Percentiles rank a stretch among this genome's conserved stretches.
phyloP scores from a whole-genome alignment of 495 filamentous ascomycete genomes.

The Podospora tetraspora region DNA sequence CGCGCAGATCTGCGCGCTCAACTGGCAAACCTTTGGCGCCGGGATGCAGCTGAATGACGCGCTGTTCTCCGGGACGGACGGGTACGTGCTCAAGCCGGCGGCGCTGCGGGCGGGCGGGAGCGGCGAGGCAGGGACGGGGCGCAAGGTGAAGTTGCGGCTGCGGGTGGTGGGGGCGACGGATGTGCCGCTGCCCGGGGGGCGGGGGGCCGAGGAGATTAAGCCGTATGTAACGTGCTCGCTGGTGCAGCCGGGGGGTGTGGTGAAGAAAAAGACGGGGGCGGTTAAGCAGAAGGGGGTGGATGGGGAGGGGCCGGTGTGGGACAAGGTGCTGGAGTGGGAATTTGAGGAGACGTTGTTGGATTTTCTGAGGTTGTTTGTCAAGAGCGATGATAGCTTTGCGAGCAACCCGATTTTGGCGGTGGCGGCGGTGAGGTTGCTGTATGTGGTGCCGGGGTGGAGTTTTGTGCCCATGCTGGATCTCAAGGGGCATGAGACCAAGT shows the following conservation, averaged over 20 bases:
- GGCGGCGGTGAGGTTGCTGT: constrained; percentile 42
- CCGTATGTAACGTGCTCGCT: constrained; percentile 53
- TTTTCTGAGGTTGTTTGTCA: constrained; percentile 49
- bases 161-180: constrained; percentile 48
- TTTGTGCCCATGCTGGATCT: constrained; percentile 52
- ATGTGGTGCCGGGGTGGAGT: constrained; percentile 45
- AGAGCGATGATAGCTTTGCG: constrained; percentile 48
- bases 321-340: constrained; percentile 50
- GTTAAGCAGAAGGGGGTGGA: neutral
- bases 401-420: constrained; percentile 47
- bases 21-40: constrained; percentile 53
- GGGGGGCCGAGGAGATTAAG: constrained; percentile 36
- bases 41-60: constrained; percentile 54
- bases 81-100: constrained; percentile 51
- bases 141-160: constrained; percentile 35
- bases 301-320: constrained; percentile 44
- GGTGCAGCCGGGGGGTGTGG: constrained; percentile 33
- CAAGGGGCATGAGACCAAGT: constrained; percentile 46
- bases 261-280: constrained; percentile 45
- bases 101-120: constrained; percentile 44
- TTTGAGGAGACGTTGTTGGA: constrained; percentile 51
- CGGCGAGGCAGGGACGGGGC: constrained; percentile 32
- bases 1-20: constrained; percentile 52
- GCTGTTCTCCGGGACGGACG: constrained; percentile 47
- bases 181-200: constrained; percentile 37